These are phyloP conservation scores for Botryobasidium botryosum DNA, from an alignment of 768 basidiomycete species.

Conservation along the genomic window DNA sequence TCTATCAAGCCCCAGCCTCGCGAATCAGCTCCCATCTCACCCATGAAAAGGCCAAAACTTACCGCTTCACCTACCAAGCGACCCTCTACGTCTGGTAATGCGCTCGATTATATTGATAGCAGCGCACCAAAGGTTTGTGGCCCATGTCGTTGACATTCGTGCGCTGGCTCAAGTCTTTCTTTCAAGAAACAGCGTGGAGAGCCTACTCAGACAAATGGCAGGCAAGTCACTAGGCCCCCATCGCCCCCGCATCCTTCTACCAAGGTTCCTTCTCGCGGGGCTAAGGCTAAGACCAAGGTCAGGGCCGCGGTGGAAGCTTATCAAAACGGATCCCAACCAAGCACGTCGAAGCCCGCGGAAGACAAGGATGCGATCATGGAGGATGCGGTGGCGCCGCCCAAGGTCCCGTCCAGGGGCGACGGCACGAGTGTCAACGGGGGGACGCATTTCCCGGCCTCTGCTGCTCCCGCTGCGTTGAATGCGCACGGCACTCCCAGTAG, in stretches of 20 bases:
- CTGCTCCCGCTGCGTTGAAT: no score
- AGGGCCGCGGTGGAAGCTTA: background rate
- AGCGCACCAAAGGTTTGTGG: background rate
- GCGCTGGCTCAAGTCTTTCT: background rate
- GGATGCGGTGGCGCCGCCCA: no score
- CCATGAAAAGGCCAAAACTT: background rate
- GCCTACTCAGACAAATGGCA: background rate
- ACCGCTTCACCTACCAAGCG: background rate
- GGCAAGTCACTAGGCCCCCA: background rate
- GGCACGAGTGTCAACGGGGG: no score
- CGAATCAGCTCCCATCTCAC: background rate
- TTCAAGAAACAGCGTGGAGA: background rate
- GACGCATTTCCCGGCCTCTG: no score
- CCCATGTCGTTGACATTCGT: background rate
- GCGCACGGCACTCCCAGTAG: no score
- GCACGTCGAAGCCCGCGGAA: no score
- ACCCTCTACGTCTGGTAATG: background rate
- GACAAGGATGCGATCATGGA: no score
- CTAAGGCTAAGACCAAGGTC: background rate
- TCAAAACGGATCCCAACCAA: no score
- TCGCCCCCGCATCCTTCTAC: background rate
- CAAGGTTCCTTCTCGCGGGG: background rate
- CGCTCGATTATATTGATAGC: constrained; percentile 2
- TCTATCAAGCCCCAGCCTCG: background rate
- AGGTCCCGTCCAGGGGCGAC: no score